phyloP scores from a whole-genome alignment of 805 yeast genomes.

The Ogataea sp. region DNA sequence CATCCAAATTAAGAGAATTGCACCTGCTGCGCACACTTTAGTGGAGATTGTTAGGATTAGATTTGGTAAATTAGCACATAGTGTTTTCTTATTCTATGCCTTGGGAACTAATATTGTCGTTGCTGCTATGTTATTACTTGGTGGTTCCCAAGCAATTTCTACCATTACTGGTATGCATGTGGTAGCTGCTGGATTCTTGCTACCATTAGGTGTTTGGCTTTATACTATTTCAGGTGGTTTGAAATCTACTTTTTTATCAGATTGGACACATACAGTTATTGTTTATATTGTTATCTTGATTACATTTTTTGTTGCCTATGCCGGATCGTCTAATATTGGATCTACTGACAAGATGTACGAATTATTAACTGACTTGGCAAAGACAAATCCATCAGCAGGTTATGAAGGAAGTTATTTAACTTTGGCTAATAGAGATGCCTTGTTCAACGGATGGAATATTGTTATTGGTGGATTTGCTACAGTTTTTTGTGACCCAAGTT shows the following conservation, averaged over 20 bases:
- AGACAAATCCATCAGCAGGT: slow-evolving; percentile 23
- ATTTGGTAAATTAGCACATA: slow-evolving; percentile 30
- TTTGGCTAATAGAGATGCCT: slow-evolving; percentile 19
- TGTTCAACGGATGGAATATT: slow-evolving; percentile 30
- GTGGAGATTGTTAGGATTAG: slow-evolving; percentile 31
- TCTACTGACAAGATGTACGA: slow-evolving; percentile 38
- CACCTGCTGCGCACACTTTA: slow-evolving; percentile 37
- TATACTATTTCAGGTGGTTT: slow-evolving; percentile 46
- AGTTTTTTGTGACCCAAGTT: slow-evolving; percentile 19
- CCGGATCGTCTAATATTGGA: slow-evolving; percentile 31
- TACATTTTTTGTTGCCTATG: slow-evolving; percentile 25
- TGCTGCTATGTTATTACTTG: slow-evolving; percentile 28
- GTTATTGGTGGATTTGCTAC: slow-evolving; percentile 31
- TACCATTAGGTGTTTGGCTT: slow-evolving; percentile 39
- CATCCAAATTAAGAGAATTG: slow-evolving; percentile 29
- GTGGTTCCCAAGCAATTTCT: slow-evolving; percentile 35
- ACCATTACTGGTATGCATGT: slow-evolving; percentile 37
- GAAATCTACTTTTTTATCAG: slow-evolving; percentile 46
- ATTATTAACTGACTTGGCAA: slow-evolving; percentile 27
- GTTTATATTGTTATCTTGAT: slow-evolving; percentile 24
- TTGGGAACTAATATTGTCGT: slow-evolving; percentile 29
- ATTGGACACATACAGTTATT: slow-evolving; percentile 39
- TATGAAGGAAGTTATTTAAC: slow-evolving; percentile 20
- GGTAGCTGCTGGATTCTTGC: slow-evolving; percentile 35
- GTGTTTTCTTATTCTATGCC: slow-evolving; percentile 26